These are phyloP conservation scores for Leonotis leonurus DNA, from an alignment of 257 asterid genomes.

Conservation along the genomic window DNA sequence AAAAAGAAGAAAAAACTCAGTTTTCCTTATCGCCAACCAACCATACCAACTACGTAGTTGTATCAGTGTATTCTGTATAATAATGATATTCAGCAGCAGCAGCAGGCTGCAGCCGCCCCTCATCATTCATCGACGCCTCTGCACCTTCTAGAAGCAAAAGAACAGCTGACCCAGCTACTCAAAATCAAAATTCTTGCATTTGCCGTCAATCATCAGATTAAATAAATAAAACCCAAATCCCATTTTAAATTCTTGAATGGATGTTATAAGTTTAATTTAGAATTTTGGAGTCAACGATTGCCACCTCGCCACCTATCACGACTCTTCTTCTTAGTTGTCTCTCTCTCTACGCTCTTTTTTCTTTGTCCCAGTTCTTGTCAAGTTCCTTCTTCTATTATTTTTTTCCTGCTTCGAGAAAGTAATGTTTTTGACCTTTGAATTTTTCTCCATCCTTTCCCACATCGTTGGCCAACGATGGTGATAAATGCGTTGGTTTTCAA, in stretches of 20 bases:
- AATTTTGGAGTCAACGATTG: conserved; percentile 1
- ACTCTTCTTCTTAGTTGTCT: conserved; percentile 19
- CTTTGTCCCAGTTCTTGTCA: conserved; percentile 35
- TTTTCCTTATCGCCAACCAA: too few species aligned
- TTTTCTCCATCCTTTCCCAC: conserved; percentile 11
- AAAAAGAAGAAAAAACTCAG: too few species aligned
- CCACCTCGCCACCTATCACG: conserved; percentile 37
- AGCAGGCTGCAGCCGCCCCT: too few species aligned
- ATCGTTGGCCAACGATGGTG: conserved; percentile 6
- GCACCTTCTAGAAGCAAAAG: conserved; percentile 22
- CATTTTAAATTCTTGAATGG: not conserved
- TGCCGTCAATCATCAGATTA: not conserved
- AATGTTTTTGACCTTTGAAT: conserved; percentile 54
- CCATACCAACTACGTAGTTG: too few species aligned
- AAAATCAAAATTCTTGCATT: conserved; percentile 5
- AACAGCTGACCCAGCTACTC: not conserved
- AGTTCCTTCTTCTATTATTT: conserved; percentile 24
- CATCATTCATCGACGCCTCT: not conserved
- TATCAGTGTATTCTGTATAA: too few species aligned
- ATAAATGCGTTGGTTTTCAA: conserved; percentile 19
- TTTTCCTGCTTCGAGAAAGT: conserved; percentile 3
- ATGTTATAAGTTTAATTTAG: too few species aligned
- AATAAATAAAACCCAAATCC: not conserved
- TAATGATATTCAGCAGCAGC: too few species aligned
- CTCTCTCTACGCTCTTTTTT: conserved; percentile 2